Conservation (phyloP, 1,284 basidiomycete species). For the Clitocybe nebularis region DNA sequence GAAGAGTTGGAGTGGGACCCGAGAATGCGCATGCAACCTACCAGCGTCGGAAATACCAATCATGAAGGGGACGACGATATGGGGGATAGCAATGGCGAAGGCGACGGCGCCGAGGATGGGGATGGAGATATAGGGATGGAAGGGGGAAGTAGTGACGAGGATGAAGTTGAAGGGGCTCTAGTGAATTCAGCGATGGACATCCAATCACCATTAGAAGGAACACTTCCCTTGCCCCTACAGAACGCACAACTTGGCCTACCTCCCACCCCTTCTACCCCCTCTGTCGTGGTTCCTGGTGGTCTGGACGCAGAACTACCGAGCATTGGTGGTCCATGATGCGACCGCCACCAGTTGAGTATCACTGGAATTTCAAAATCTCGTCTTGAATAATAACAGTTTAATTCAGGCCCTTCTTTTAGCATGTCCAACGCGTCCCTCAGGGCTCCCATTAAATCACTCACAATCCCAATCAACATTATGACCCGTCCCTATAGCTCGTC, state of each 20-base stretch:
- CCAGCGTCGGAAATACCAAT: conserved; percentile 25
- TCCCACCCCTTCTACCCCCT: background rate
- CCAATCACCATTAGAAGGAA: conserved; percentile 11
- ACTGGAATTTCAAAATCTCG: too few species aligned
- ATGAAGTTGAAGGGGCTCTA: conserved; percentile 36
- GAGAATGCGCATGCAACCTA: conserved; percentile 28
- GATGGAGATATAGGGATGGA: conserved; percentile 24
- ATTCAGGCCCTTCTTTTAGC: too few species aligned
- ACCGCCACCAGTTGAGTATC: too few species aligned
- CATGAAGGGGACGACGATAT: conserved; percentile 24
- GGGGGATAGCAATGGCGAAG: conserved; percentile 39
- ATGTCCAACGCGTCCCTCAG: too few species aligned
- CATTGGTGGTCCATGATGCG: too few species aligned
- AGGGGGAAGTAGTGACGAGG: conserved; percentile 26
- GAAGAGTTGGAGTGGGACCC: conserved; percentile 71
- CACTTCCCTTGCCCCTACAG: background rate
- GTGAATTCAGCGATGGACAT: conserved; percentile 21
- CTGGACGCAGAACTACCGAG: too few species aligned
- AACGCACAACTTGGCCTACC: background rate
- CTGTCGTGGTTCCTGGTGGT: background rate
- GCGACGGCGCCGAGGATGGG: conserved; percentile 21
- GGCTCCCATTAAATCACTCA: too few species aligned
- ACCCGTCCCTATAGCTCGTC: too few species aligned
- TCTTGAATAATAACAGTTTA: too few species aligned
- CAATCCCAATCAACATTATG: too few species aligned